Conservation (phyloP, 2,329 filamentous ascomycete genomes). For the Pseudogymnoascus sp. region DNA sequence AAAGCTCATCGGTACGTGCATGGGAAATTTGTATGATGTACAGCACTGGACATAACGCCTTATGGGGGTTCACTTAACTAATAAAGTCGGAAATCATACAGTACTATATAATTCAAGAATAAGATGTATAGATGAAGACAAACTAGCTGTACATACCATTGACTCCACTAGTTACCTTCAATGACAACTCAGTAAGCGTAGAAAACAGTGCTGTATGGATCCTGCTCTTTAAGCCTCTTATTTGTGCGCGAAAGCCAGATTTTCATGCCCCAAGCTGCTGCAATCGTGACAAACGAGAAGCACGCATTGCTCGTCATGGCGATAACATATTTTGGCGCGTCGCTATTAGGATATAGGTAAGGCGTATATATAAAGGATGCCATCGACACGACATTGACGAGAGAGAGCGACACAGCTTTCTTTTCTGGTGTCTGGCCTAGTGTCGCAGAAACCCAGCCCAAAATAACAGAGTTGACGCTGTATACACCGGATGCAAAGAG, state of each 20-base stretch:
- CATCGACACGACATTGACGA: constrained; percentile 32
- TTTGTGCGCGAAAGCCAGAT: constrained; percentile 26
- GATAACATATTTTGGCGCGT: constrained; percentile 28
- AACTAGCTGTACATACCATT: neutral
- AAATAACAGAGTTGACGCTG: constrained; percentile 13
- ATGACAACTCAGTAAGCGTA: neutral
- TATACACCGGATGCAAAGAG: constrained; percentile 14
- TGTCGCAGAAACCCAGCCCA: constrained; percentile 20
- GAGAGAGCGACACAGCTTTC: constrained; percentile 28
- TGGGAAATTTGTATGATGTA: neutral
- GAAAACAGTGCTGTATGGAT: neutral
- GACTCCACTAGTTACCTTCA: neutral
- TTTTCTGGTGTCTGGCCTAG: constrained; percentile 32
- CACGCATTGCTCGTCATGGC: constrained; percentile 19
- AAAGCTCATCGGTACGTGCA: neutral
- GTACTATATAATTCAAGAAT: neutral
- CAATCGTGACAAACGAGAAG: constrained; percentile 25
- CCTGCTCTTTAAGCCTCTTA: constrained; percentile 16
- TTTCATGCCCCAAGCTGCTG: constrained; percentile 27
- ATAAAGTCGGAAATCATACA: neutral
- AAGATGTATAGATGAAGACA: neutral
- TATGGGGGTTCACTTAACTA: neutral
- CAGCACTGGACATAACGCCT: neutral
- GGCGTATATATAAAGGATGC: constrained; percentile 31
- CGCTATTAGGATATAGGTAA: constrained; percentile 30